A percentile compares a stretch with the other conserved stretches of the same genome.
Evolutionary conservation across 2,329 filamentous ascomycete species (phyloP).

Genomic region (Proliferodiscus dingleyae): DNA sequence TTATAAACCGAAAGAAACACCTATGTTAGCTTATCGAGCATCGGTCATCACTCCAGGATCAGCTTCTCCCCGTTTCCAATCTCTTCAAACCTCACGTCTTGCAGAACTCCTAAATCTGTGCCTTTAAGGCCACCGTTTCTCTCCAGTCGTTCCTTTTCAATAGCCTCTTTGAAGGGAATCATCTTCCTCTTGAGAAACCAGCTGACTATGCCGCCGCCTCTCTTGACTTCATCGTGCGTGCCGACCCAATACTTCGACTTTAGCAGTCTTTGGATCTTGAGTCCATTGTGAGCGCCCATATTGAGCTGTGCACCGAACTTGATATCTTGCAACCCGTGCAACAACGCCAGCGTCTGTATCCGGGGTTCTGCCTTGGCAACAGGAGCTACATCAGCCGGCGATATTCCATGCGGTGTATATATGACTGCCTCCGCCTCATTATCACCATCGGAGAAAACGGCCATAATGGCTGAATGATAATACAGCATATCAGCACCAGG

Average conservation of each 20-base stretch:
- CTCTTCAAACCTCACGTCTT: slow-evolving; percentile 19
- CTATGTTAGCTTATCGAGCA: too few relatives aligned
- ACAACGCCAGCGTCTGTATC: slow-evolving; percentile 50
- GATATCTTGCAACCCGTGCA: slow-evolving; percentile 62
- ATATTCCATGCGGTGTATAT: slow-evolving; percentile 61
- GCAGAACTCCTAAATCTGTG: slow-evolving; percentile 10
- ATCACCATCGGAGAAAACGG: slow-evolving; percentile 42
- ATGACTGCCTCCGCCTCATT: slow-evolving; percentile 49
- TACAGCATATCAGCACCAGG: slow-evolving; percentile 48
- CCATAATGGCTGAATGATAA: slow-evolving; percentile 57
- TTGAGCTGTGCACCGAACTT: slow-evolving; percentile 54
- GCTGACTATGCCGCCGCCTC: slow-evolving; percentile 52
- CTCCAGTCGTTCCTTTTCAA: slow-evolving; percentile 21
- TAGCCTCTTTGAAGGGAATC: slow-evolving; percentile 41
- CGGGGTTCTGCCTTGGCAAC: slow-evolving; percentile 41
- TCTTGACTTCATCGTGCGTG: slow-evolving; percentile 62
- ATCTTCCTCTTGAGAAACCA: slow-evolving; percentile 41
- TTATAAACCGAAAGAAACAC: too few relatives aligned
- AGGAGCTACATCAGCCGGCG: slow-evolving; percentile 39
- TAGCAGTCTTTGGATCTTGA: slow-evolving; percentile 48
- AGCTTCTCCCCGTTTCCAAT: slow-evolving; percentile 23
- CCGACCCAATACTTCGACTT: slow-evolving; percentile 58
- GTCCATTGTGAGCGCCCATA: slow-evolving; percentile 57
- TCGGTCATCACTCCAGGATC: slow-evolving; percentile 15
- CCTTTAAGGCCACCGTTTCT: neutral